These are phyloP conservation scores for Besnoitia besnoiti DNA, from an alignment of 169 alveolate species.

Conservation along the genomic window DNA sequence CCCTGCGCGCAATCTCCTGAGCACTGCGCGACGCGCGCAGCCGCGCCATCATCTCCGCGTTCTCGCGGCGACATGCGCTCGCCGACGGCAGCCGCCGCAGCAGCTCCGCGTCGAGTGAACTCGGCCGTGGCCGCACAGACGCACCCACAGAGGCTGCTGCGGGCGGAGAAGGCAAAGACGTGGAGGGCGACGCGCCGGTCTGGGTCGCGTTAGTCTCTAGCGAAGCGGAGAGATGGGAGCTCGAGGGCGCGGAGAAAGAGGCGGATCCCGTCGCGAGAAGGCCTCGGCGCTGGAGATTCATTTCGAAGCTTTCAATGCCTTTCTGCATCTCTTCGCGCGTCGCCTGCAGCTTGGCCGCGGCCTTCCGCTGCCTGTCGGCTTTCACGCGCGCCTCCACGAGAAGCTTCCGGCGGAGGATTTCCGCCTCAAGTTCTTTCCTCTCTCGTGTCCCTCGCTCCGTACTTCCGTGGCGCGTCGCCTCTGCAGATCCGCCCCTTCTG, in stretches of 20 bases:
- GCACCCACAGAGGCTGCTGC: background rate
- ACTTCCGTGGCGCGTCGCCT: too few species aligned
- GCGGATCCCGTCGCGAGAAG: background rate
- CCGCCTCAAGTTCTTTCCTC: background rate
- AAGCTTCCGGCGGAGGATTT: background rate
- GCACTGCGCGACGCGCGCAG: conserved; percentile 51
- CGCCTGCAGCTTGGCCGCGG: background rate
- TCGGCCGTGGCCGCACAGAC: background rate
- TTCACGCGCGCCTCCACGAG: background rate
- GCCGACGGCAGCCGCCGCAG: background rate
- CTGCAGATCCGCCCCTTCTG: too few species aligned
- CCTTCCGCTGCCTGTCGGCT: background rate
- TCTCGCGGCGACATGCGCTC: background rate
- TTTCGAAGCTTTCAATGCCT: conserved; percentile 41
- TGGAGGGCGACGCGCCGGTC: too few species aligned
- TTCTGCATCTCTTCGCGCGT: conserved; percentile 9
- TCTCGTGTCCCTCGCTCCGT: background rate
- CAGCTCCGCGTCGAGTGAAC: background rate
- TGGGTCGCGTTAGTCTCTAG: too few species aligned
- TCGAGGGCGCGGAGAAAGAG: background rate
- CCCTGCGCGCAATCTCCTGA: conserved; percentile 46
- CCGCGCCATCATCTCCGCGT: conserved; percentile 19
- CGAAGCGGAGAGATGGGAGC: too few species aligned
- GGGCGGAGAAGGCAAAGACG: background rate
- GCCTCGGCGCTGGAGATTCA: conserved; percentile 58